A percentile compares a stretch with the other conserved stretches of the same genome.
Conservation (phyloP, 768 basidiomycete genomes). For the Lactarius sanguifluus region DNA sequence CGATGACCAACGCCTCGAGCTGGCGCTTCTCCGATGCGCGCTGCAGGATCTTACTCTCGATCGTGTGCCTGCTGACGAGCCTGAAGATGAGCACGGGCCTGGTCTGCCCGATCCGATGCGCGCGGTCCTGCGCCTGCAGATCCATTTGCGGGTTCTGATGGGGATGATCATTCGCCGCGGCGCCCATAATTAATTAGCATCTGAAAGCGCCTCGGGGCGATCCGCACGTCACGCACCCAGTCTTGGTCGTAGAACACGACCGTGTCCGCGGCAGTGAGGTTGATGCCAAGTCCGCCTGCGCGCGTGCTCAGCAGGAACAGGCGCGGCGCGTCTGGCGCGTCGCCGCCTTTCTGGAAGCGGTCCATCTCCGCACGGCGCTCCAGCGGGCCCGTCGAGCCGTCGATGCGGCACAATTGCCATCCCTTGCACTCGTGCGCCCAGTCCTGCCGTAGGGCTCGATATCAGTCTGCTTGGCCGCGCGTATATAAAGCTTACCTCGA, state of each 20-base stretch:
- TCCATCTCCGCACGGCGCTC: slow-evolving; percentile 86
- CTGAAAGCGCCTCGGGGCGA: slow-evolving; percentile 12
- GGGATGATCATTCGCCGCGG: not conserved
- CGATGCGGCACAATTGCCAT: slow-evolving; percentile 87
- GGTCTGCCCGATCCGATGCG: slow-evolving; percentile 95
- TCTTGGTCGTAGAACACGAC: slow-evolving; percentile 94
- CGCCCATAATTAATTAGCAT: not conserved
- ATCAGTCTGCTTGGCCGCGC: slow-evolving; percentile 11
- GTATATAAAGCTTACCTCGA: slow-evolving; percentile 56
- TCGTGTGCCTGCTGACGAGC: slow-evolving; percentile 80
- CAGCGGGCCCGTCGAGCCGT: slow-evolving; percentile 79
- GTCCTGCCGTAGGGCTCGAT: slow-evolving; percentile 45
- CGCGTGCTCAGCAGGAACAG: slow-evolving; percentile 82
- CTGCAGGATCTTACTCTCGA: slow-evolving; percentile 91
- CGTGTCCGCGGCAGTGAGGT: slow-evolving; percentile 79
- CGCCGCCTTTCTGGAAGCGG: slow-evolving; percentile 72
- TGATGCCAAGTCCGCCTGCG: slow-evolving; percentile 79
- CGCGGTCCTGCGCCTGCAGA: slow-evolving; percentile 91
- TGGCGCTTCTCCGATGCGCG: slow-evolving; percentile 84
- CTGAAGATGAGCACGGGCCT: slow-evolving; percentile 88
- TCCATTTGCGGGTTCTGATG: slow-evolving; percentile 92
- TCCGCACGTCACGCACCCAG: slow-evolving; percentile 58
- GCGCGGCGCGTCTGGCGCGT: slow-evolving; percentile 58
- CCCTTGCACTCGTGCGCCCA: slow-evolving; percentile 87
- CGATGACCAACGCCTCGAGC: slow-evolving; percentile 93